A percentile compares a stretch with the other conserved stretches of the same genome.
phyloP scores from a whole-genome alignment of 805 yeast genomes.

The Kurtzmaniella fragi region DNA sequence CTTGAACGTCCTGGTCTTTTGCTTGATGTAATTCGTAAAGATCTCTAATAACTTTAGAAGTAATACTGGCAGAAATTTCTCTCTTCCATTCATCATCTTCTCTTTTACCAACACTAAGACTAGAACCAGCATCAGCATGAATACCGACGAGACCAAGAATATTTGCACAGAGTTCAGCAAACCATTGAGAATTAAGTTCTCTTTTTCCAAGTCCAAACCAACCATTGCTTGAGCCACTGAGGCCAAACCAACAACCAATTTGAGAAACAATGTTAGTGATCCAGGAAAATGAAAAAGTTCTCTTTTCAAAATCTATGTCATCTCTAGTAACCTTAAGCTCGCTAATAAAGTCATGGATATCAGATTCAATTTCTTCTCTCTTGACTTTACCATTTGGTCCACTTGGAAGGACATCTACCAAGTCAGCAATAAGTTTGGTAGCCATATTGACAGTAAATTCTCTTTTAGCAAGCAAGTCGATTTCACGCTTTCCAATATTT shows the following conservation, averaged over 20 bases:
- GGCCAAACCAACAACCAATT: not conserved
- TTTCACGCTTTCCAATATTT: slow-evolving; percentile 4
- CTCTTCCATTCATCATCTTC: slow-evolving; percentile 7
- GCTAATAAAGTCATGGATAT: not conserved
- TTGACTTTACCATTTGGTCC: too few species aligned
- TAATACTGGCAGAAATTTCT: slow-evolving; percentile 6
- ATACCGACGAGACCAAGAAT: slow-evolving; percentile 6
- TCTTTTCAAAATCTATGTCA: slow-evolving; percentile 7
- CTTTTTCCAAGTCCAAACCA: not conserved
- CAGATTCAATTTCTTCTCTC: too few species aligned
- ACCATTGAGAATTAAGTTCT: slow-evolving; percentile 5
- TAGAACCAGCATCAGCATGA: slow-evolving; percentile 5
- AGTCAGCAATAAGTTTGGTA: not conserved
- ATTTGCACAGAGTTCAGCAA: slow-evolving; percentile 5
- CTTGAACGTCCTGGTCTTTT: not conserved
- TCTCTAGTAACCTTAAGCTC: not conserved
- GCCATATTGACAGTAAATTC: too few species aligned
- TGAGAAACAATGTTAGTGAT: not conserved
- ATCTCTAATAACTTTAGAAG: slow-evolving; percentile 5
- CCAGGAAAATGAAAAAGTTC: slow-evolving; percentile 1
- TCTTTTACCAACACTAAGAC: not conserved
- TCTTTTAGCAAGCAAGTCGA: not conserved
- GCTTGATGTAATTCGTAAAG: not conserved
- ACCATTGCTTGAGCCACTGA: slow-evolving; percentile 5
- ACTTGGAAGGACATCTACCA: too few species aligned